phyloP scores from a whole-genome alignment of 352 stramenopile species.

The Phytophthora colocasiae region DNA sequence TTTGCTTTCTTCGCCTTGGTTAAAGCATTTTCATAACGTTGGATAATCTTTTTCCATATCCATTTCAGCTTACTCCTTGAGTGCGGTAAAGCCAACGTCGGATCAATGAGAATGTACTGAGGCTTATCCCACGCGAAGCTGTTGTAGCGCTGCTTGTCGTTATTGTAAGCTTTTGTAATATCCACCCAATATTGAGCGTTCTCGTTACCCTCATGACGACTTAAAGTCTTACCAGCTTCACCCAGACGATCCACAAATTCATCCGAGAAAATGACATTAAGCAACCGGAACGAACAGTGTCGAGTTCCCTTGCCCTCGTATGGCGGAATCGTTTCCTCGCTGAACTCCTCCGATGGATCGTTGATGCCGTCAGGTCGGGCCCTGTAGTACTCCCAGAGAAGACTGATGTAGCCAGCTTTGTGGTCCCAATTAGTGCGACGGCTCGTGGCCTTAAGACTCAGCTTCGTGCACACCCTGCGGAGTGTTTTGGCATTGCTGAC shows the following conservation, averaged over 20 bases:
- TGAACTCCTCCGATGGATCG: not conserved
- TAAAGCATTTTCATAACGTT: not conserved
- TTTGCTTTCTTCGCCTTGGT: not conserved
- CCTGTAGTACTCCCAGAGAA: not conserved
- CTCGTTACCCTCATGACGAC: not conserved
- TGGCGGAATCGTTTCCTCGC: not conserved
- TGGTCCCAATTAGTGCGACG: not conserved
- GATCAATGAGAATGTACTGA: not conserved
- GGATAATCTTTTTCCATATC: not conserved
- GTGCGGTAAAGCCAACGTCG: not conserved
- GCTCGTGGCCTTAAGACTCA: not conserved
- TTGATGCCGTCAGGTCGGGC: not conserved
- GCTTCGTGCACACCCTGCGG: not conserved
- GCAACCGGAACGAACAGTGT: not conserved
- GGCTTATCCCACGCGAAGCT: not conserved
- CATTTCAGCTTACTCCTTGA: not conserved
- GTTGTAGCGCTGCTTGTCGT: not conserved
- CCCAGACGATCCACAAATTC: not conserved
- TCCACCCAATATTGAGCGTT: not conserved
- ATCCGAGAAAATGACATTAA: not conserved
- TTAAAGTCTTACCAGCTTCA: not conserved
- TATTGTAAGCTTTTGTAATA: not conserved
- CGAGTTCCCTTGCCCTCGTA: not conserved
- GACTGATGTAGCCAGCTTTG: not conserved
- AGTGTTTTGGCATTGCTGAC: not conserved